Evolutionary conservation across 2,329 filamentous ascomycete species (phyloP), one percentile per base, ranked within the genome.

Genomic region (Microascus cirrosus): DNA sequence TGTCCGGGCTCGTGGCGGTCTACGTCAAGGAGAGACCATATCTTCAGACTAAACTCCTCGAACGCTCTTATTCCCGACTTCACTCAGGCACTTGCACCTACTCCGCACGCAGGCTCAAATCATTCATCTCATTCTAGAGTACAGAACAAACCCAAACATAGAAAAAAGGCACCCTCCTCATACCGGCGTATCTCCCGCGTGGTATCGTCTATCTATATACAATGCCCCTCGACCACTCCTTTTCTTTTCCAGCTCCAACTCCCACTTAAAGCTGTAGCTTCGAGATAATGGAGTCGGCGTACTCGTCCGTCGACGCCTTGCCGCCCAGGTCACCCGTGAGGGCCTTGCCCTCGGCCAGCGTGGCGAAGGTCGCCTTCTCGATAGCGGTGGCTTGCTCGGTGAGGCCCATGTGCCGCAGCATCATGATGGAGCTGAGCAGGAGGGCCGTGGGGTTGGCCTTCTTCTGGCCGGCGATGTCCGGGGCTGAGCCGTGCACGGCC

Each of bases 321-420:
- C 94, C 94, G 67, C 94, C 94, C 67, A 99, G 80, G 75, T 99
- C 94, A 68, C 94, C 93, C 36, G 94, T 99, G 74, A 99, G 85
- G 62, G 84, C 80, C 87, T 96, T 96, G 78, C 94, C 94, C 82
- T 99, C 92, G 61, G 91, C 87, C 64, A 99, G 83, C 61, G 92
- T 95, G 73, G 89, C 89, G 74, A 99, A 97, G 70, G 93, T 95
- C 64, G 94, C 94, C 75, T 84, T 88, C 82, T 97, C 90, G 70
- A 99, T 97, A 73, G 85, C 86, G 73, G 80, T 74, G 65, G 94
- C 94, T 73, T 97, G 85, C 63, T 90, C 81, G 73, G 78, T 85
- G 63, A 99, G 82, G 69, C 89, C 86, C 93, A 99, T 97, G 79
- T 99, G 94, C 75, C 94, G 87, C 82, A 99, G 78, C 94, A 99